phyloP scores from a whole-genome alignment of 805 yeast species.

The Kazachstania africana region DNA sequence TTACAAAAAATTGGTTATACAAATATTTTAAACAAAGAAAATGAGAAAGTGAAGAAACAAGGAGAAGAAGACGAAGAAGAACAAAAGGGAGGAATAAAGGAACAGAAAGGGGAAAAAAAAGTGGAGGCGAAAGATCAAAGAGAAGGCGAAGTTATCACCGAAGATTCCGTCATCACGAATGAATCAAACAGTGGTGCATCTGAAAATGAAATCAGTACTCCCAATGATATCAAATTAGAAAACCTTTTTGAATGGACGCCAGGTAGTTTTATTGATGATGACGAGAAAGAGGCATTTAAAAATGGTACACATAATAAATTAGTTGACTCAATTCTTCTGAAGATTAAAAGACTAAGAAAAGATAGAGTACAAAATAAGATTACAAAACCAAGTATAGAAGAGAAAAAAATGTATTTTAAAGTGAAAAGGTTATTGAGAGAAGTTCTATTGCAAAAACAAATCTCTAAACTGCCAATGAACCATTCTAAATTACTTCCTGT shows the following conservation, averaged over 20 bases:
- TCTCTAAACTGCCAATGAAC: constrained; percentile 21
- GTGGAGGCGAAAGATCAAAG: constrained; percentile 3
- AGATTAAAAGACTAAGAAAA: constrained; percentile 40
- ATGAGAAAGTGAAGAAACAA: constrained; percentile 6
- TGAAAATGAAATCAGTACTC: not conserved
- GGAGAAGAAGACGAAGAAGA: constrained; percentile 2
- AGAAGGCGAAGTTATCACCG: not conserved
- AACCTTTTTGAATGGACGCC: constrained; percentile 42
- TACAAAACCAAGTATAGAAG: constrained; percentile 32
- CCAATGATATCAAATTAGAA: constrained; percentile 23
- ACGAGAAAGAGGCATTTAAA: constrained; percentile 38
- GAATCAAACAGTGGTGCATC: constrained; percentile 1
- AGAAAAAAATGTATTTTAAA: constrained; percentile 32
- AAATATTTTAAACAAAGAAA: constrained; percentile 19
- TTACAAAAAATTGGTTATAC: constrained; percentile 40
- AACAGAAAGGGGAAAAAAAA: constrained; percentile 1
- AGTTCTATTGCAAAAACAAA: constrained; percentile 29
- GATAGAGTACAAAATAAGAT: constrained; percentile 28
- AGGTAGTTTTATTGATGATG: constrained; percentile 35
- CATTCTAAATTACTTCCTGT: constrained; percentile 45
- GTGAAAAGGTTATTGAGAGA: constrained; percentile 36
- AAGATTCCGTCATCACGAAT: constrained; percentile 1
- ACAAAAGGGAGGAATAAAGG: constrained; percentile 2
- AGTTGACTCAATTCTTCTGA: constrained; percentile 34
- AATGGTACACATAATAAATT: constrained; percentile 32